Evolutionary conservation across 2,329 filamentous ascomycete genomes (phyloP), one percentile per base, ranked within the genome.

Genomic region (Tolypocladium tundrense): DNA sequence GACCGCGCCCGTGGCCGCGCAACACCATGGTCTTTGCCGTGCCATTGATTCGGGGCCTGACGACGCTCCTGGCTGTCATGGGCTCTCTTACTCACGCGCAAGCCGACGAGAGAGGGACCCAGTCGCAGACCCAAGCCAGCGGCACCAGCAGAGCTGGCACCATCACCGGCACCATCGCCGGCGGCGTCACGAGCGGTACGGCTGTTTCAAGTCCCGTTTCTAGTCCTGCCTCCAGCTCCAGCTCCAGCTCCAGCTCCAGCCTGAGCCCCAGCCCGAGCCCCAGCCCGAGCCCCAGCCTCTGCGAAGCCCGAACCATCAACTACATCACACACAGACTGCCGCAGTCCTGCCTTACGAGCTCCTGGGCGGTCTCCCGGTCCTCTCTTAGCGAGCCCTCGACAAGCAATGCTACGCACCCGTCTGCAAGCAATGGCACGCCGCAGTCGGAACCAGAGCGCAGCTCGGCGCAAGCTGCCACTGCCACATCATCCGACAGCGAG

Each of bases 291-390:
- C 40, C 50, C 21, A 39, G 42, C 35, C 16, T 62, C 50, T 85
- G 82, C 72, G 79, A 81, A 64, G 79, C 74, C 57, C 82, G 83
- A 63, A 90, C 87, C 1, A 85, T 90, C 68, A 92, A 93, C 72
- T 91, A 92, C 72, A 90, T 93, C 61, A 92, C 88, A 13, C 87
- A 92, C 64, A 85, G 83, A 2, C 75, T 92, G 43, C 88, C 88
- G 13, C 88, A 90, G 69, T 87, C 88, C 74, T 93, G 89, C 68
- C 76, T 90, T 27, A 83, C 82, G 54, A 85, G 83, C n/a, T 78
- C 79, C 45, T 86, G 85, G 77, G 71, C 77, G 21, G 71, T 67
- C 57, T 61, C 68, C 16, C 63, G 66, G 3, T 50, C 59, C 14
- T 60, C 58, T 27, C 43, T 40, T n/a, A 45, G 45, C 37, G 35